Evolutionary conservation across 2,329 filamentous ascomycete species (phyloP).

Genomic region (Exophiala lecanii-corni): DNA sequence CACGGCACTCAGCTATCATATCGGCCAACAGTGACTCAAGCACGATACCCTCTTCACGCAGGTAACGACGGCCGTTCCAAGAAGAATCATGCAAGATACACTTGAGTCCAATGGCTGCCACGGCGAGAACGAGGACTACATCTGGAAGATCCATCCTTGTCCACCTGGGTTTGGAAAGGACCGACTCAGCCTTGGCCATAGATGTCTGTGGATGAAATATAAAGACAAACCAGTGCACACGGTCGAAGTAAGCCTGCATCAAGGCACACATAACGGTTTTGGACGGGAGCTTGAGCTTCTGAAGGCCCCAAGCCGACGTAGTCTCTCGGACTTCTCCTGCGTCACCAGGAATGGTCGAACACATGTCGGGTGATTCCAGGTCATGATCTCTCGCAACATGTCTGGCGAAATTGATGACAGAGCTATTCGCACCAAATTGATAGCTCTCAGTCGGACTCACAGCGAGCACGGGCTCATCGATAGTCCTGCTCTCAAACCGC

Average conservation of each 20-base stretch:
- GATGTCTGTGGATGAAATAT: constrained; percentile 21
- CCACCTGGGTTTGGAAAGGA: constrained; percentile 16
- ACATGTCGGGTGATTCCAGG: constrained; percentile 21
- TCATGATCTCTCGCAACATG: constrained; percentile 19
- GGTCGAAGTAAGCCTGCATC: constrained; percentile 24
- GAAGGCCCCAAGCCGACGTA: constrained; percentile 18
- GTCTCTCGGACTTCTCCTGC: constrained; percentile 9
- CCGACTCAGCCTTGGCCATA: constrained; percentile 10
- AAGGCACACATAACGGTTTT: constrained; percentile 16
- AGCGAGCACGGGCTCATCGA: neutral
- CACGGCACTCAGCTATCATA: constrained; percentile 23
- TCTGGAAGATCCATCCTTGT: constrained; percentile 19
- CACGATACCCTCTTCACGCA: constrained; percentile 7
- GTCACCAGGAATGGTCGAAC: constrained; percentile 22
- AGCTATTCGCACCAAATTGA: constrained; percentile 22
- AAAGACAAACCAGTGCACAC: constrained; percentile 26
- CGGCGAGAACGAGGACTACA: constrained; percentile 18
- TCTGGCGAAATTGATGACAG: constrained; percentile 25
- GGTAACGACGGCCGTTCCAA: constrained; percentile 18
- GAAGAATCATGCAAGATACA: constrained; percentile 19
- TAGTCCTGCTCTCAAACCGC: neutral
- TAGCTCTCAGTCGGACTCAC: constrained; percentile 13
- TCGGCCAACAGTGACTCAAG: constrained; percentile 3
- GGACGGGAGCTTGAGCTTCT: constrained; percentile 19
- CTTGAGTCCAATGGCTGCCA: constrained; percentile 22